Percentiles rank a stretch among this genome's conserved stretches.
Conservation (phyloP, 108 stramenopile species). For the Thalassiosira profunda region DNA sequence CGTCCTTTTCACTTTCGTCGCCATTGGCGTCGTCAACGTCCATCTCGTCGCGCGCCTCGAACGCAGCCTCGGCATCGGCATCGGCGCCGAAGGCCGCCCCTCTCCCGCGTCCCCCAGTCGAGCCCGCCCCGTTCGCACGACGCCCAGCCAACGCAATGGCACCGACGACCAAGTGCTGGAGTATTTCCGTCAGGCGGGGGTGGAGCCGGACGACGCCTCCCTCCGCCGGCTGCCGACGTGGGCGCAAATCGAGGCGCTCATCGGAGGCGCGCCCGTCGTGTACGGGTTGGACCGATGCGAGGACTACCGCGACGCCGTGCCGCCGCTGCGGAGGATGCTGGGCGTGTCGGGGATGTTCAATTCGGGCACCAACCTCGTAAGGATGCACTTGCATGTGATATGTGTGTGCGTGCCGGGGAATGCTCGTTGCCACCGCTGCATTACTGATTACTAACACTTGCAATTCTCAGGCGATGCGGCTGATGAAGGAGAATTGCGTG, state of each 20-base stretch:
- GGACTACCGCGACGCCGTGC: slow-evolving; percentile 46
- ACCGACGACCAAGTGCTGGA: slow-evolving; percentile 11
- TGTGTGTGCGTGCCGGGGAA: no score
- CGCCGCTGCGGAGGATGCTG: slow-evolving; percentile 63
- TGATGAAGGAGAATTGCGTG: slow-evolving; percentile 74
- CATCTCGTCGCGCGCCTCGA: neutral
- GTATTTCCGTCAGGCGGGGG: slow-evolving; percentile 29
- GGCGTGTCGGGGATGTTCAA: slow-evolving; percentile 83
- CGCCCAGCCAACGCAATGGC: neutral
- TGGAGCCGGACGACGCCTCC: slow-evolving; percentile 28
- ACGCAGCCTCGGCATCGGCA: neutral
- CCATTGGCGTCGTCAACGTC: slow-evolving; percentile 3
- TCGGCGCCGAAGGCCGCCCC: no score
- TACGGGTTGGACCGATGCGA: slow-evolving; percentile 58
- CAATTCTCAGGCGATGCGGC: slow-evolving; percentile 29
- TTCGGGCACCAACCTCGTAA: slow-evolving; percentile 84
- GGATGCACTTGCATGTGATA: no score
- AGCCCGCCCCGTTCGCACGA: no score
- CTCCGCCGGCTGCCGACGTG: slow-evolving; percentile 57
- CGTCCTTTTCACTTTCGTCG: neutral
- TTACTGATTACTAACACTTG: no score
- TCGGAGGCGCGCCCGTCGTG: slow-evolving; percentile 54
- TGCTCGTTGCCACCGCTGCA: no score
- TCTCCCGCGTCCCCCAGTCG: no score
- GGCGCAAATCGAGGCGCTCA: slow-evolving; percentile 58